Base-by-base conservation (phyloP, 768 basidiomycete genomes). In the Chlorophyllum brunneum region DNA sequence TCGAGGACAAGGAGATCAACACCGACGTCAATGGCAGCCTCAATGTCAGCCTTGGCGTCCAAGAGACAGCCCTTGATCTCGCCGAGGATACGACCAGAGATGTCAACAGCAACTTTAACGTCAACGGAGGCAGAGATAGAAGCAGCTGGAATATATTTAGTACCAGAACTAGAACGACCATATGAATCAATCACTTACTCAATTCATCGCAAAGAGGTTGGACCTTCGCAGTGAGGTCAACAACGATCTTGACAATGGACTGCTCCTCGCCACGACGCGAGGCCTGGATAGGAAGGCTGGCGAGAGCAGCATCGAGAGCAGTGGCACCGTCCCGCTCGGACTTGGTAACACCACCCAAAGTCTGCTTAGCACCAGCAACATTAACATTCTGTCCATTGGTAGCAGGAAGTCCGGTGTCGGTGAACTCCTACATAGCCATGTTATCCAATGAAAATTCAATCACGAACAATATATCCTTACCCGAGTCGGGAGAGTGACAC, bases 21-120 rank as follows among this genome's bases (percentile, higher is more conserved):
- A 9, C 56, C 39, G 9, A 33, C 45, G 1, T 46, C 51, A 44
- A 56, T 44, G 34, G 63, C 48, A 18, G 54, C 50, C 40, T 63
- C 48, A 34, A 62, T 51, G 15, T 50, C 44, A 5, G 18, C 48
- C 33, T 57, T 40, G 30, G 56, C 59, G 4, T 9, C 47, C 15
- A 11, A 15, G 10, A 64, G 29, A 22, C 54, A 27, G 10, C 8
- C 31, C 34, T 57, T 22, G 33, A 63, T 55, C 15, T 62, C 50
- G 1, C 33, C 41, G 20, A 62, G 45, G 26, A 62, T 48, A 16
- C 54, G 44, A 22, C 54, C 9, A 22, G 62, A 38, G 15, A 59
- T 50, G n/a, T 60, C 48, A 26, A 59, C 49, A 18, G 49, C 49
- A 8, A 29, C 49, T 13, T 30, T 9, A 20, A 30, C 27, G 10